Percentiles rank a stretch among this genome's conserved stretches.
Conservation (phyloP, 2,329 filamentous ascomycete species). For the Fusarium longipes region DNA sequence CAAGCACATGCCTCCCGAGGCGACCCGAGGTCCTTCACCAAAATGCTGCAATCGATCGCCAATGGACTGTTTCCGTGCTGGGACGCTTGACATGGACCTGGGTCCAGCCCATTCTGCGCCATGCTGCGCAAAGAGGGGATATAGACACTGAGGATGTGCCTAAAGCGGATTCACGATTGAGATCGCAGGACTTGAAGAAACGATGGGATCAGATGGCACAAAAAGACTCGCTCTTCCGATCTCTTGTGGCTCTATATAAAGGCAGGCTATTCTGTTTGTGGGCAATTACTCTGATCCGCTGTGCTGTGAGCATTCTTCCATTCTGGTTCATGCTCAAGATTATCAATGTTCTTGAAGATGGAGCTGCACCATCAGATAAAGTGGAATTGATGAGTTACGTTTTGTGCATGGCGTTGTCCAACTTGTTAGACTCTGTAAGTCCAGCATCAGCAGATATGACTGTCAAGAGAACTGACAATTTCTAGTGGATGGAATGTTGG, state of each 20-base stretch:
- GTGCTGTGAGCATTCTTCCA: conserved; percentile 72
- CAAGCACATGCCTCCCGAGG: conserved; percentile 68
- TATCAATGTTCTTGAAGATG: conserved; percentile 69
- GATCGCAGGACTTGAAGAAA: conserved; percentile 60
- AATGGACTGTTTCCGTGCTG: conserved; percentile 69
- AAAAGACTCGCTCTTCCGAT: conserved; percentile 66
- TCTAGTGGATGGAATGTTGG: conserved; percentile 69
- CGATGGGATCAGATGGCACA: conserved; percentile 60
- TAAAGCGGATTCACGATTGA: conserved; percentile 64
- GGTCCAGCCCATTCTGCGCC: conserved; percentile 64
- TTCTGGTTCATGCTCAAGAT: conserved; percentile 76
- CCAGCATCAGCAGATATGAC: neutral
- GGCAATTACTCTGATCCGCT: conserved; percentile 62
- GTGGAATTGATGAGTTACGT: conserved; percentile 73
- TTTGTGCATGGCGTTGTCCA: conserved; percentile 68
- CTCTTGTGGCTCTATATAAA: conserved; percentile 67
- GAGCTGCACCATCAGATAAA: conserved; percentile 58
- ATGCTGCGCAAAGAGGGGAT: conserved; percentile 67
- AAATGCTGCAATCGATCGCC: conserved; percentile 68
- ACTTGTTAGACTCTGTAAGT: conserved; percentile 61
- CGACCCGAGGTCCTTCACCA: conserved; percentile 72
- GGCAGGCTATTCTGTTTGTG: conserved; percentile 67
- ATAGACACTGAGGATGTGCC: conserved; percentile 72
- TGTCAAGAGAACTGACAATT: neutral
- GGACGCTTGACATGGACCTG: conserved; percentile 73